Conservation (phyloP, 2,329 filamentous ascomycete species). For the Drechslerella stenobrocha region DNA sequence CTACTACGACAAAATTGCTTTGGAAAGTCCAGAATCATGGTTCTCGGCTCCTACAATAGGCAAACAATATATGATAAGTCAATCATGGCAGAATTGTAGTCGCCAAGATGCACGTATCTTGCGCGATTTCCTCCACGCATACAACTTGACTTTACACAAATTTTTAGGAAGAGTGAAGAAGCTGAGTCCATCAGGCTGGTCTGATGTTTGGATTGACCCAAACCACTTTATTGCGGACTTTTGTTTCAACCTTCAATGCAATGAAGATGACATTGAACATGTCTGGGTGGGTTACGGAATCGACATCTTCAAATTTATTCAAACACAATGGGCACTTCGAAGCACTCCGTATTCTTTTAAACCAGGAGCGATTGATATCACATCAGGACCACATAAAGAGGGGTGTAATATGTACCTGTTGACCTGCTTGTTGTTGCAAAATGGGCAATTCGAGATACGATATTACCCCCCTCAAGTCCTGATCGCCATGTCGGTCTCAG, state of each 20-base stretch:
- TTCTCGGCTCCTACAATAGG: conserved; percentile 4
- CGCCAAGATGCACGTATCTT: conserved; percentile 10
- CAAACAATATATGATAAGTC: not conserved
- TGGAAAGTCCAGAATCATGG: conserved; percentile 10
- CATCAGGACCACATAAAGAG: not conserved
- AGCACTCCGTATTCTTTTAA: conserved; percentile 5
- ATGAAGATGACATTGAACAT: not conserved
- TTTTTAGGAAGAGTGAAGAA: not conserved
- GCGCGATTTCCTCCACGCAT: conserved; percentile 28
- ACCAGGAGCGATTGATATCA: conserved; percentile 15
- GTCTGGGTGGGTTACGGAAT: conserved; percentile 20
- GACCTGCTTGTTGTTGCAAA: conserved; percentile 8
- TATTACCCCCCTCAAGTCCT: conserved; percentile 17
- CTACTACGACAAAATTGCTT: conserved; percentile 11
- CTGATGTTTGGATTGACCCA: conserved; percentile 25
- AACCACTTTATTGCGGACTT: conserved; percentile 8
- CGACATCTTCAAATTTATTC: conserved; percentile 30
- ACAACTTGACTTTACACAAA: conserved; percentile 7
- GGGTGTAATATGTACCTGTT: conserved; percentile 20
- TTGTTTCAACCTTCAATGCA: not conserved
- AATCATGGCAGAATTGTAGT: conserved; percentile 16
- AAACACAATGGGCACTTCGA: conserved; percentile 19
- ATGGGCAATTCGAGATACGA: conserved; percentile 11
- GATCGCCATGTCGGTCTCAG: not conserved
- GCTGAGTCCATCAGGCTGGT: conserved; percentile 6